Evolutionary conservation across 257 asterid genomes (phyloP).

Genomic region (Solanum ossicruentum): DNA sequence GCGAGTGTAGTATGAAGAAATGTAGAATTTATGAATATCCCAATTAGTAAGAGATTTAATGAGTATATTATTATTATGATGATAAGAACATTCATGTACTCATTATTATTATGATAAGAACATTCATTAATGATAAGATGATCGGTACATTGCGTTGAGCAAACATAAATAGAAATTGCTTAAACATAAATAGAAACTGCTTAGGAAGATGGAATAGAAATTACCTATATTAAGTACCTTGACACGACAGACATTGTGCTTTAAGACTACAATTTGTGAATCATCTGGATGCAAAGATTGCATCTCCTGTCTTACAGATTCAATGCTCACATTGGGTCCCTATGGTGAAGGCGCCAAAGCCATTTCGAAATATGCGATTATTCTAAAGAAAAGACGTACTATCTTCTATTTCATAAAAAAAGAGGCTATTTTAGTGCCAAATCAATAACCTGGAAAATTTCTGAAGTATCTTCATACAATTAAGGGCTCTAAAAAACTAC

Average conservation of each 20-base stretch:
- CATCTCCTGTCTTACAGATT: constrained; percentile 1
- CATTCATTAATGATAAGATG: background rate
- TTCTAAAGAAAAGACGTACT: no score
- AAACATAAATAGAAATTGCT: background rate
- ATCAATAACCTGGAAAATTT: background rate
- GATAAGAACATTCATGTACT: background rate
- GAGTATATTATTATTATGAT: background rate
- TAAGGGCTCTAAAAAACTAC: background rate
- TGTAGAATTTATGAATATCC: background rate
- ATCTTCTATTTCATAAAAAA: no score
- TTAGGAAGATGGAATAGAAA: background rate
- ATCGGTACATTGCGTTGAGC: background rate
- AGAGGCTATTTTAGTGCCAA: background rate
- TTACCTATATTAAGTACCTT: constrained; percentile 61
- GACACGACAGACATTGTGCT: constrained; percentile 72
- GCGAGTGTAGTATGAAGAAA: background rate
- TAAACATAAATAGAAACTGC: background rate
- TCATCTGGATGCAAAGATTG: constrained; percentile 50
- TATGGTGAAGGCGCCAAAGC: no score
- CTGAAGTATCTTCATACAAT: background rate
- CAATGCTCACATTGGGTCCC: constrained; percentile 38
- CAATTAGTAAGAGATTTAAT: background rate
- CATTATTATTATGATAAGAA: background rate
- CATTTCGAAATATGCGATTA: no score
- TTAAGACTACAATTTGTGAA: constrained; percentile 55